Evolutionary conservation across 192 early-diverging fungal species (phyloP), one percentile per base, ranked within the genome.

Genomic region (Pilaira anomala): DNA sequence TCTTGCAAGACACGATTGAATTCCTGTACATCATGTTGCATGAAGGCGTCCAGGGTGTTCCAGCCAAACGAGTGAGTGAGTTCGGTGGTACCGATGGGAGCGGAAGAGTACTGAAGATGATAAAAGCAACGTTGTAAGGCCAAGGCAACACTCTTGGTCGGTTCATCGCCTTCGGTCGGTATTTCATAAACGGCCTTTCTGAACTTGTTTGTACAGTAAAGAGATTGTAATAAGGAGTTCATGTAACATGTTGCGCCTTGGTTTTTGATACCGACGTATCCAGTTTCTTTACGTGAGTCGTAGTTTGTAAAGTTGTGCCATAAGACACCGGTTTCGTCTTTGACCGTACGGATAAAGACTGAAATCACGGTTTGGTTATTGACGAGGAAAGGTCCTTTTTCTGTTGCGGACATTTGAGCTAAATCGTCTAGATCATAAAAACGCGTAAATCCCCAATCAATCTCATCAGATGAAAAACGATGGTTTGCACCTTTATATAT

Each of bases 191-290:
- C 89, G 5, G 93, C 88, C 62, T 90, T 93, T 55, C 97, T 87
- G 75, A 99, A 97, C 68, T 92, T 87, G 69, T 87, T 96, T 16
- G 95, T 97, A 65, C 91, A 97, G 64, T 91, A 98, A 19, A 98
- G 80, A 12, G 92, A 94, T 69, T 99, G 97, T 36, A 99, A 78
- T 16, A 98, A 79, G 54, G 95, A 96, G 82, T 98, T 99, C 94
- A 99, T 95, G 75, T 99, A 99, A 78, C 97, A 95, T 0, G 97
- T 99, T 0, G 95, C 94, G 13, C 95, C 97, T 73, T 98, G 96
- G 74, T 99, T 99, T 62, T 90, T 91, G 57, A 99, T 79, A 1
- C 95, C 97, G 12, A 97, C 92, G 77, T 83, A 93, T 2, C 97
- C 95, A 21, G 94, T 95, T 71, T 88, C 80, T 53, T 83, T 83